Base-by-base conservation (phyloP, 1,284 basidiomycete genomes). In the Amanita bisporigera region DNA sequence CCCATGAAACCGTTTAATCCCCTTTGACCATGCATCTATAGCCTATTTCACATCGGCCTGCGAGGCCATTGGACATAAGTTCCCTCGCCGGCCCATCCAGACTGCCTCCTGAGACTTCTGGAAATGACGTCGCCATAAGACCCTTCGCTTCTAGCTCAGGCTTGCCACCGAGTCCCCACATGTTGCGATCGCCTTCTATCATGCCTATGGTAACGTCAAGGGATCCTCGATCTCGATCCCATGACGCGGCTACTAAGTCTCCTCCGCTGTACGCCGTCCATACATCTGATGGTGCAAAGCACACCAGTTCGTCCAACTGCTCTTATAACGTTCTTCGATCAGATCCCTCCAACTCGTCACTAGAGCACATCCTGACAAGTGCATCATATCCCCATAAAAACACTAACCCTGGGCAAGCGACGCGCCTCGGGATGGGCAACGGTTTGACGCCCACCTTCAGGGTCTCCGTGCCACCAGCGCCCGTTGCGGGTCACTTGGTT, bases 281-380 rank as follows among this genome's bases (percentile, higher is more conserved):
- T 47, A 2, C 33, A 3, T 26, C 54, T 36, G 41, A 64, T 40
- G 24, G 41, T 15, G 40, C n/a, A 26, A 36, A 57, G 14, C 41
- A 54, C n/a, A 19, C 47, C 12, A 73, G 26, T 63, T 69, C 26
- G 12, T 15, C 43, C n/a, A 54, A 55, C 31, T 77, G 73, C 67
- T 78, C 79, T 7, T 85, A 84, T 73, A 81, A 81, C 69, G 81
- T 85, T 19, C 75, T 83, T 40, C 78, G 80, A 36, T 80, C 83
- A 5, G 80, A 83, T 70, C 83, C 83, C 38, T 61, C 79, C 59
- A 78, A 76, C 2, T 73, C 80, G 5, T 84, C 83, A 10, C 79
- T 85, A n/a, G 76, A 84, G 63, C 84, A 84, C 64, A 78, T 85
- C 63, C 76, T 81, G 10, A 82, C 84, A 36, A 83, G 82, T 70